phyloP scores from a whole-genome alignment of 2,329 filamentous ascomycete species.

The Coniochaeta sp. region DNA sequence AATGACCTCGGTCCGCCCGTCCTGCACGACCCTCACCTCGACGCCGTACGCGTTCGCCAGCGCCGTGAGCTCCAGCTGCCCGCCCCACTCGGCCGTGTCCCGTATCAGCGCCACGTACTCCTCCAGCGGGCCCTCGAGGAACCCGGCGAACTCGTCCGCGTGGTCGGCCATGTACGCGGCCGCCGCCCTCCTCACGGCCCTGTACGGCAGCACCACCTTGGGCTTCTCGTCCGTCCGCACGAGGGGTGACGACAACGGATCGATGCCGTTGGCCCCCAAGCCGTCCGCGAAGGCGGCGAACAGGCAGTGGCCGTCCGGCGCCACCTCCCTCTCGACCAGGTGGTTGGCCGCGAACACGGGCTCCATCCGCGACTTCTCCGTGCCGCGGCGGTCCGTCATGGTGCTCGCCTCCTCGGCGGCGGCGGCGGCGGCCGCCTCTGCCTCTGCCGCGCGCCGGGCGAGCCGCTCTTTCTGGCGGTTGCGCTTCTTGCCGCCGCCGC shows the following conservation, averaged over 20 bases:
- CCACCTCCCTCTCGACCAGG: constrained; percentile 70
- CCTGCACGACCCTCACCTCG: constrained; percentile 78
- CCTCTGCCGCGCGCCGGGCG: constrained; percentile 80
- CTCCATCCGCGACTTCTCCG: constrained; percentile 66
- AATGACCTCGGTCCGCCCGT: constrained; percentile 73
- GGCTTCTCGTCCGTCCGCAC: constrained; percentile 12
- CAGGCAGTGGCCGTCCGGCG: constrained; percentile 88
- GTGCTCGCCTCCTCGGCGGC: constrained; percentile 69
- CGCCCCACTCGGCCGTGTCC: constrained; percentile 92
- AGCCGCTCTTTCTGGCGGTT: constrained; percentile 90
- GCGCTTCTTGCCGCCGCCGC: constrained; percentile 54
- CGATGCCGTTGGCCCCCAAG: constrained; percentile 46
- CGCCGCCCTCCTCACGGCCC: constrained; percentile 59
- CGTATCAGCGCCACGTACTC: constrained; percentile 69
- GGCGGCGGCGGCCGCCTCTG: constrained; percentile 58
- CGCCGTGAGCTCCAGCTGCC: constrained; percentile 82
- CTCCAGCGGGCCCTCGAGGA: constrained; percentile 73
- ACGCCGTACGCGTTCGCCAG: constrained; percentile 74
- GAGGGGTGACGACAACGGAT: constrained; percentile 6
- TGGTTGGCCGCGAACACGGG: constrained; percentile 54
- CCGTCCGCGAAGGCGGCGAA: constrained; percentile 91
- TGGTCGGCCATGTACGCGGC: constrained; percentile 71
- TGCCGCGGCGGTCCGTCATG: constrained; percentile 65
- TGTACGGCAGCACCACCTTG: constrained; percentile 43
- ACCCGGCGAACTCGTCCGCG: constrained; percentile 75